Percentiles rank a stretch among this genome's conserved stretches.
These are phyloP conservation scores for Aspergillus carlsbadensis DNA, from an alignment of 495 filamentous ascomycete species.

Conservation along the genomic window DNA sequence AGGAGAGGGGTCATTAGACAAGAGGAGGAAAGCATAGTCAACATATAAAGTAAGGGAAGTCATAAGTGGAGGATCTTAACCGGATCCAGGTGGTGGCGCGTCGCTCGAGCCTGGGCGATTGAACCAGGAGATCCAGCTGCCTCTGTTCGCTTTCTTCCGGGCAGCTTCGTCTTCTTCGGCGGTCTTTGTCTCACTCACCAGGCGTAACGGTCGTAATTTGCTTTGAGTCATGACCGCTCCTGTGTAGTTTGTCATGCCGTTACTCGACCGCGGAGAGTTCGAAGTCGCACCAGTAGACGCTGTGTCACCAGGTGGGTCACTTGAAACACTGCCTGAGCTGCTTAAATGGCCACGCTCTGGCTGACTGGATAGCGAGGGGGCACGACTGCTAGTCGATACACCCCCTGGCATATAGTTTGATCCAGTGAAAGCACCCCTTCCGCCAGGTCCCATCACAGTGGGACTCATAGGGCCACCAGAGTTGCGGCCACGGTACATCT, in stretches of 20 bases:
- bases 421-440: conserved; percentile 46
- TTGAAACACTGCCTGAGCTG: conserved; percentile 58
- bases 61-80: not conserved
- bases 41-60: not conserved
- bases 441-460: conserved; percentile 44
- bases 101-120: conserved; percentile 32
- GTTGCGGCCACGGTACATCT: conserved; percentile 76
- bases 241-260: conserved; percentile 53
- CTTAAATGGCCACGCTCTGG: conserved; percentile 45
- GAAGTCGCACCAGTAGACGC: conserved; percentile 49
- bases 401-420: conserved; percentile 42
- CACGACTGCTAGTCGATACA: conserved; percentile 47
- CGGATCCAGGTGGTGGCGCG: conserved; percentile 9
- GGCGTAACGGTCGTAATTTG: conserved; percentile 77
- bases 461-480: conserved; percentile 57
- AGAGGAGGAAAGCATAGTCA: not conserved
- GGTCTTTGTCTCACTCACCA: conserved; percentile 60
- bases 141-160: conserved; percentile 59
- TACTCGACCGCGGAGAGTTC: conserved; percentile 56
- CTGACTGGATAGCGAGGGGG: conserved; percentile 47
- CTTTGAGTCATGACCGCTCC: conserved; percentile 67
- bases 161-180: conserved; percentile 50
- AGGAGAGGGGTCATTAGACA: not conserved
- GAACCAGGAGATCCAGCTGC: conserved; percentile 64
- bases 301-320: conserved; percentile 56